Evolutionary conservation across 768 basidiomycete genomes (phyloP), one percentile per base, ranked within the genome.

Genomic region (Russula sp.): DNA sequence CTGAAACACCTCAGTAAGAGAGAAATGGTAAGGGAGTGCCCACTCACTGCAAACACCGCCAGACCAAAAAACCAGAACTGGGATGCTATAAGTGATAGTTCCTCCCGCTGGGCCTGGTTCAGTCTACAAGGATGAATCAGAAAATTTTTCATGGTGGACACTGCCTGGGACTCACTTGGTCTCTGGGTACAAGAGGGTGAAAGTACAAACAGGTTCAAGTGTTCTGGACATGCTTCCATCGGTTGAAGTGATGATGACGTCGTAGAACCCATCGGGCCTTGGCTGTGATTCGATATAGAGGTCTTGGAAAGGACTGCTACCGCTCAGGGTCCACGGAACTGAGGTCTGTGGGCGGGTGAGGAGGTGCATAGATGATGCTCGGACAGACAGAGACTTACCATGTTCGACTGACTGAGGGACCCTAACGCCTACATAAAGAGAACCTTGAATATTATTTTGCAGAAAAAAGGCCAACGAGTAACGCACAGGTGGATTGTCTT

Each of bases 41-140:
- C 7, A 58, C 55, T 42, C 57, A 68, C 68, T 5, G 68, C 69
- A 39, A 67, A 65, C 16, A 69, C 55, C 0, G 69, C 58, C n/a
- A 68, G 40, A 16, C 65, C 67, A 34, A 63, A 63, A 20, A 66
- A 57, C 67, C 67, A 68, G 57, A 68, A 68, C 10, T 68, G 67
- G 27, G 58, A 57, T 2, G 35, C 65, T n/a, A 68, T 49, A 8
- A 68, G 47, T 9, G 67, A 59, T 32, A 57, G 45, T 22, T 68
- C 65, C 55, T 68, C 67, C 32, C 57, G 57, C 14, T 45, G 54
- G 6, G 61, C 10, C 27, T 66, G 60, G 35, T 27, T 34, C 31
- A 68, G 22, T n/a, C 67, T 68, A 32, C 14, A 42, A 13, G 40
- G 16, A 35, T 10, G 11, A 16, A 18, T 54, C 6, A 45, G n/a